Evolutionary conservation across 176 grass and related monocot genomes (phyloP), one percentile per base, ranked within the genome.

Genomic region (Puya raimondii): DNA sequence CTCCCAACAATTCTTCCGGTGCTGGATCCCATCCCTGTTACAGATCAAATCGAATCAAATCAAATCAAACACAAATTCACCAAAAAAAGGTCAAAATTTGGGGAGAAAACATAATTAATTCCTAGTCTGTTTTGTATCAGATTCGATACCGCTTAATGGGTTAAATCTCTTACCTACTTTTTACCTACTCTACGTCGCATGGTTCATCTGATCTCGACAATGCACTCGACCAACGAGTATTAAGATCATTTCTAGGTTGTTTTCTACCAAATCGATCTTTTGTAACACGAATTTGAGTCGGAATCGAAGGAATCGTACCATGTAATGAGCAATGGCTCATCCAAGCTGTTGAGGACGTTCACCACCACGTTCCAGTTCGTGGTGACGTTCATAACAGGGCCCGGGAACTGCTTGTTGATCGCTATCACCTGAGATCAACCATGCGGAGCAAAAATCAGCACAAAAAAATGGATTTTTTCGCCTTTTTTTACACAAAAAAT

Each of bases 1-100:
- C 87, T 92, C 86, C 93, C 89, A 97, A 27, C 84, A 83, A 67
- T 92, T 90, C 79, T 80, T 97, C 74, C 93, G 84, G 68, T 87
- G 85, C 76, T 97, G 89, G 51, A 97, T 81, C 9, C 93, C 93
- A 26, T 97, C 82, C 93, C 93, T 92, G 83, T 53, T 69, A 69
- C 65, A 42, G 13, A 22, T 63, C 66, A 17, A 56, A 74, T 71
- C 48, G 80, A 11, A 48, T 80, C 47, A 53, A 11, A 48, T 80
- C 47, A 53, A 11, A 69, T 20, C 23, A 73, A 57, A 13, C 2
- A 78, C 66, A 56, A 21, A 77, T 56, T 67, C 70, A 63, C 75
- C 68, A 54, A 76, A 53, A 50, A 48, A 33, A 74, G n/a, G 1
- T 47, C 52, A 23, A 57, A 9, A 50, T 20, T 63, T 10, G 21